phyloP scores from a whole-genome alignment of 768 basidiomycete species.

The Mycena venus region DNA sequence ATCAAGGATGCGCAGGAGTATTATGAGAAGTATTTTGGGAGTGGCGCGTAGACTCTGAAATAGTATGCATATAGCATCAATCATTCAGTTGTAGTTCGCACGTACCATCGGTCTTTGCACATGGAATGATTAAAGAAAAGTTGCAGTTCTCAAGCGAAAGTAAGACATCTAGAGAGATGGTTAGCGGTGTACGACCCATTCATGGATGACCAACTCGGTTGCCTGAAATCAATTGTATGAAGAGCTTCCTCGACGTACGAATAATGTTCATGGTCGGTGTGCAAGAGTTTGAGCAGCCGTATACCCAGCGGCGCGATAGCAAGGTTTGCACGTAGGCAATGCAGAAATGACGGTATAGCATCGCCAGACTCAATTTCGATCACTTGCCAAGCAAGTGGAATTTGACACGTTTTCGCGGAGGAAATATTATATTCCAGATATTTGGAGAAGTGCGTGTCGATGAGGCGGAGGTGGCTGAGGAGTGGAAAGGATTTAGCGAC shows the following conservation, averaged over 20 bases:
- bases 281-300: not conserved
- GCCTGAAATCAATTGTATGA: not conserved
- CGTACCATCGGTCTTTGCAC: not conserved
- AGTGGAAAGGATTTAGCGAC: conserved; percentile 2
- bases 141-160: not conserved
- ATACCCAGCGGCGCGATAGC: not conserved
- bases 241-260: conserved; percentile 5
- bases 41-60: not conserved
- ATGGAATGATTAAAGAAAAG: not conserved
- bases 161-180: not conserved
- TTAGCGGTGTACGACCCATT: not conserved
- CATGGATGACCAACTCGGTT: not conserved
- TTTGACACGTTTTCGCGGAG: not conserved
- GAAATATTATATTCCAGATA: conserved; percentile 23
- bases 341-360: conserved; percentile 16
- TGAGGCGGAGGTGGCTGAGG: conserved; percentile 7
- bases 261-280: not conserved
- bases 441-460: conserved; percentile 14
- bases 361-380: conserved; percentile 24
- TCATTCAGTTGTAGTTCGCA: not conserved
- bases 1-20: conserved; percentile 13
- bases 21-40: conserved; percentile 17
- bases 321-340: conserved; percentile 7
- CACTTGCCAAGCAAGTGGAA: conserved; percentile 9
- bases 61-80: not conserved